Evolutionary conservation across 352 stramenopile species (phyloP), one percentile per base, ranked within the genome.

Genomic region (Phytophthora hybrid): DNA sequence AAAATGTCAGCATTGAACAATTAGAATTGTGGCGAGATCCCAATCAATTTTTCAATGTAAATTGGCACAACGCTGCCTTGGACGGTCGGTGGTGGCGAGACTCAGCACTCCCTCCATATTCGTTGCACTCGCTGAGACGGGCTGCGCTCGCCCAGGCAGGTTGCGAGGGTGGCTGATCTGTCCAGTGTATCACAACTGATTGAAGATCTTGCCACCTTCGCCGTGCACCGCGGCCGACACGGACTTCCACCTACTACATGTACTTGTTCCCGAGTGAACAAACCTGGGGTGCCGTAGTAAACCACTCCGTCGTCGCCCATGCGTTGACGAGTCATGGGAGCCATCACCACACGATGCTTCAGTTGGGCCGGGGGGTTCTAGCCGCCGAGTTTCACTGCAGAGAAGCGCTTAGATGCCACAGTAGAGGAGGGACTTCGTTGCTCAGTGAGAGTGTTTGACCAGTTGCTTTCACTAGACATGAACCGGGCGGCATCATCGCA

Each of bases 121-220:
- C 13, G 76, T 80, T 26, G 66, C 76, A 21, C 76, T 88, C 14
- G 88, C 69, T 10, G 77, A 88, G 19, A 94, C 79, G 41, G 77
- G 81, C 9, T 80, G 59, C 21, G 83, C 71, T 62, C 80, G 83
- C n/a, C 69, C 73, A 9, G 76, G 71, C 57, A 93, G 82, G 59
- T 83, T 85, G 21, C 74, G 62, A 6, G 77, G 76, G 71, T 97
- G 90, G 19, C 81, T 73, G 39, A 82, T 57, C 21, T 87, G 79
- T n/a, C 92, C 93, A 18, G 83, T 87, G 71, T 98, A 91, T 89
- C 91, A 97, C 26, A 98, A 71, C 76, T 98, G 91, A 16, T 78
- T 63, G 59, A 89, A 94, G 49, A 97, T 97, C 18, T 83, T 82
- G 59, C 82, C 89, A 54, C 81, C 84, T 66, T 95, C 93, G 29